Percentiles rank a stretch among this genome's conserved stretches.
Evolutionary conservation across 306 rosid genomes (phyloP).

Genomic region (Vicia sativa): DNA sequence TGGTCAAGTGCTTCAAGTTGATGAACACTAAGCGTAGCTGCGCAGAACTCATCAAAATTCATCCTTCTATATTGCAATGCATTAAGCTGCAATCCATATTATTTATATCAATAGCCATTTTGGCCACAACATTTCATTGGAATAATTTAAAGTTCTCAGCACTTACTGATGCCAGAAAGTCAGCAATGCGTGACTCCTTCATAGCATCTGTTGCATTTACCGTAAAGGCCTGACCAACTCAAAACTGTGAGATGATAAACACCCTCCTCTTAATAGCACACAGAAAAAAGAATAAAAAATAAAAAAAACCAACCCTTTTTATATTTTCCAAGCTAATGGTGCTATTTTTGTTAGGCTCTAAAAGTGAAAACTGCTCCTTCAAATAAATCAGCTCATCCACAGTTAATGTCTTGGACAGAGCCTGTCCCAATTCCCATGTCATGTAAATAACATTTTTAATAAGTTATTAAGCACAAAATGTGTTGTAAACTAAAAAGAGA

Average conservation of each 20-base stretch:
- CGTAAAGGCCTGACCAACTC: constrained; percentile 66
- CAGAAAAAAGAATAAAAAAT: constrained; percentile 30
- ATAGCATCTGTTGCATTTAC: constrained; percentile 82
- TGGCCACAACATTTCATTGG: constrained; percentile 6
- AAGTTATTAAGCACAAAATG: constrained; percentile 15
- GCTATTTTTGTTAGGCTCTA: constrained; percentile 80
- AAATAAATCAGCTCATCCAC: constrained; percentile 65
- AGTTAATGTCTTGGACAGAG: constrained; percentile 77
- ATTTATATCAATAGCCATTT: constrained; percentile 18
- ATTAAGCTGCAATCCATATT: constrained; percentile 65
- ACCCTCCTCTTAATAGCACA: constrained; percentile 22
- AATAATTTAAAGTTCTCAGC: constrained; percentile 6
- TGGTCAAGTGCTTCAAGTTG: constrained; percentile 77
- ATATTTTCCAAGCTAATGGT: constrained; percentile 80
- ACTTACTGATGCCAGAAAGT: constrained; percentile 78
- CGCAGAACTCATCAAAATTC: constrained; percentile 90
- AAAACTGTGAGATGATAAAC: constrained; percentile 40
- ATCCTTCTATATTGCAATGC: constrained; percentile 88
- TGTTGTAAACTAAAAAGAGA: constrained; percentile 6
- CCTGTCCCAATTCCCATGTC: constrained; percentile 57
- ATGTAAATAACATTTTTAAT: constrained; percentile 26
- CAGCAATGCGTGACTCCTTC: constrained; percentile 81
- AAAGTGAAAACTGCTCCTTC: constrained; percentile 72
- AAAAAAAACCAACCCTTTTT: constrained; percentile 71
- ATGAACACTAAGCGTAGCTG: constrained; percentile 82